Evolutionary conservation across 2,329 filamentous ascomycete genomes (phyloP).

Genomic region (Fusarium austroafricanum): DNA sequence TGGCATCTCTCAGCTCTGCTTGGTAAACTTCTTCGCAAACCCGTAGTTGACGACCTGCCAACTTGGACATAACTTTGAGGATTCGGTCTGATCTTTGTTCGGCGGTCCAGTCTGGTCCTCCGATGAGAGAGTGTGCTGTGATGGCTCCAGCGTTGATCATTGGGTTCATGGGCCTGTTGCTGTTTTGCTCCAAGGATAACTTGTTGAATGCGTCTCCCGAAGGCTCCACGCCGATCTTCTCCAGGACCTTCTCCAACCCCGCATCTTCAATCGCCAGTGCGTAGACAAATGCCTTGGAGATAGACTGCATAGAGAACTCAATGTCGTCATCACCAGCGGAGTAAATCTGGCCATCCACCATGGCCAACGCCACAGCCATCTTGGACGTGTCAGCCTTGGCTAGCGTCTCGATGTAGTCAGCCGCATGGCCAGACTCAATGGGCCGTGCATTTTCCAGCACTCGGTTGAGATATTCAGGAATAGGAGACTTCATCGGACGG

Average conservation of each 20-base stretch:
- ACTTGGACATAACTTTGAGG: conserved; percentile 48
- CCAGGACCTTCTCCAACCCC: conserved; percentile 50
- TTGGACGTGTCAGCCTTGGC: conserved; percentile 54
- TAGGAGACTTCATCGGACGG: conserved; percentile 50
- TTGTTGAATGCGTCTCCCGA: conserved; percentile 55
- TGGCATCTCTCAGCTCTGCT: conserved; percentile 51
- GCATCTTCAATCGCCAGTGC: conserved; percentile 55
- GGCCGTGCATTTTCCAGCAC: conserved; percentile 50
- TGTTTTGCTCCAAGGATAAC: conserved; percentile 48
- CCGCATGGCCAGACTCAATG: conserved; percentile 48
- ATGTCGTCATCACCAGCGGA: conserved; percentile 53
- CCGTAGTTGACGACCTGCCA: conserved; percentile 51
- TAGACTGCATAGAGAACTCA: conserved; percentile 57
- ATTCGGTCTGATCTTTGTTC: conserved; percentile 53
- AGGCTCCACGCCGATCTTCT: conserved; percentile 56
- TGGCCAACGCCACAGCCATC: conserved; percentile 53
- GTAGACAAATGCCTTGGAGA: conserved; percentile 56
- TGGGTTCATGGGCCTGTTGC: conserved; percentile 51
- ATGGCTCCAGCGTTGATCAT: conserved; percentile 54
- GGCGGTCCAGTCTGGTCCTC: conserved; percentile 46
- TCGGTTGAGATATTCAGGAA: conserved; percentile 50
- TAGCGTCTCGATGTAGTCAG: conserved; percentile 54
- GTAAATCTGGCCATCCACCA: conserved; percentile 55
- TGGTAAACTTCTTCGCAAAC: conserved; percentile 55
- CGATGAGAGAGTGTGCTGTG: conserved; percentile 50